Evolutionary conservation across 352 stramenopile genomes (phyloP), one percentile per base, ranked within the genome.

Genomic region (Phytophthora macrochlamydospora): DNA sequence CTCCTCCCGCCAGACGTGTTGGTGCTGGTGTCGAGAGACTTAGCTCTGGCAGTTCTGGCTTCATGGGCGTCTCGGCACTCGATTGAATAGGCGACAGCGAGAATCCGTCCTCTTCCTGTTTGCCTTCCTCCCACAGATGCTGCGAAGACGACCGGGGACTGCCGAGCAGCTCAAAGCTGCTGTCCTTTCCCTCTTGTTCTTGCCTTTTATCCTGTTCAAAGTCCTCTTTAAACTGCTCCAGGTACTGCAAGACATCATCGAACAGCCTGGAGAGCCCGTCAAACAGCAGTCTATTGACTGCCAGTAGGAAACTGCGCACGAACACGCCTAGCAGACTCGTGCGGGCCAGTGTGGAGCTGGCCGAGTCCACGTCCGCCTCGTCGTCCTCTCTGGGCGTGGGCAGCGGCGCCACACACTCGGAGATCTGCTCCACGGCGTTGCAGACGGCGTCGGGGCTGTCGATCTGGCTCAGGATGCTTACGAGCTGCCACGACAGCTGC

Each of bases 231-330:
- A 86, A 86, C 29, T 75, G 62, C 32, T 79, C 60, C 6, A 85
- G 31, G 69, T 91, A 93, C 31, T 70, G 64, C 54, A 67, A 54
- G 28, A 92, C 74, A 38, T 91, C 76, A 13, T 93, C 85, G 44
- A 79, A 92, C 32, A 92, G 69, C 29, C 74, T 66, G 31, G 81
- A 88, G n/a, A 93, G 62, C 3, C 85, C 83, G 29, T 93, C 85
- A 29, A 93, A 93, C 40, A 93, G 51, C 38, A 87, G 42, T 0
- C 81, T 69, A 48, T 89, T 84, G 13, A 87, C 65, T 1, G 71
- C 67, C 32, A 93, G 49, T n/a, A 90, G 67, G 52, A 93, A 89
- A 44, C 72, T 78, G 28, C 85, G 83, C 49, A 93, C 80, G 52
- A 91, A 93, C 13, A 91, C 60, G 1, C 85, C 85, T 18, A 93